phyloP scores from a whole-genome alignment of 2,329 filamentous ascomycete genomes.

The Fusarium globosum region DNA sequence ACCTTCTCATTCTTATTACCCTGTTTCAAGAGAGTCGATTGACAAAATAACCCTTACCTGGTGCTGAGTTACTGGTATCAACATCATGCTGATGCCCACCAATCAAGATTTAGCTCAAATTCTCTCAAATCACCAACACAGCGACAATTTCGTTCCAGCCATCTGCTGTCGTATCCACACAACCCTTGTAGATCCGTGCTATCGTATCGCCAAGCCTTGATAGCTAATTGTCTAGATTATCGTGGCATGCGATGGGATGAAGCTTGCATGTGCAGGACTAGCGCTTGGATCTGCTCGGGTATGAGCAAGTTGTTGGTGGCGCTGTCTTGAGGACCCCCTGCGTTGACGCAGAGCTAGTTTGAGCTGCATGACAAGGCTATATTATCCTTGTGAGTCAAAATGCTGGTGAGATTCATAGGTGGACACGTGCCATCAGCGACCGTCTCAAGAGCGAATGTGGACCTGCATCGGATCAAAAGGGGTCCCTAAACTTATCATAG shows the following conservation, averaged over 20 bases:
- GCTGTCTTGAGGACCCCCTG: not conserved
- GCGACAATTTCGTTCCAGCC: not conserved
- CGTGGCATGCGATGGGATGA: not conserved
- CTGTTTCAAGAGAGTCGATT: not conserved
- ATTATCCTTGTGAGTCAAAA: not conserved
- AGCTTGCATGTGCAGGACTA: not conserved
- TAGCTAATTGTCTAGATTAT: not conserved
- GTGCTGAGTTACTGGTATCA: not conserved
- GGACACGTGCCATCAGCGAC: not conserved
- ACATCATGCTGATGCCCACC: not conserved
- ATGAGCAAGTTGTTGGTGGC: slow-evolving; percentile 14
- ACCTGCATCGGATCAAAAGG: no score
- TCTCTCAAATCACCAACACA: slow-evolving; percentile 1
- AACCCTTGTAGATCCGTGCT: not conserved
- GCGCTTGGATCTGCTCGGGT: slow-evolving; percentile 4
- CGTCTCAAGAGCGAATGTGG: no score
- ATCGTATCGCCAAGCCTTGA: not conserved
- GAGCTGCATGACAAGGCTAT: not conserved
- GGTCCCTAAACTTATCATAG: no score
- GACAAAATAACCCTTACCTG: no score
- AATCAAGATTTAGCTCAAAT: slow-evolving; percentile 19
- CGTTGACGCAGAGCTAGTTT: not conserved
- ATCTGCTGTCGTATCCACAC: not conserved
- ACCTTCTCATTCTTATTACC: not conserved
- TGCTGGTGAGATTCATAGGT: not conserved